Conservation (phyloP, 768 basidiomycete species). For the Paxillus ammoniavirescens region DNA sequence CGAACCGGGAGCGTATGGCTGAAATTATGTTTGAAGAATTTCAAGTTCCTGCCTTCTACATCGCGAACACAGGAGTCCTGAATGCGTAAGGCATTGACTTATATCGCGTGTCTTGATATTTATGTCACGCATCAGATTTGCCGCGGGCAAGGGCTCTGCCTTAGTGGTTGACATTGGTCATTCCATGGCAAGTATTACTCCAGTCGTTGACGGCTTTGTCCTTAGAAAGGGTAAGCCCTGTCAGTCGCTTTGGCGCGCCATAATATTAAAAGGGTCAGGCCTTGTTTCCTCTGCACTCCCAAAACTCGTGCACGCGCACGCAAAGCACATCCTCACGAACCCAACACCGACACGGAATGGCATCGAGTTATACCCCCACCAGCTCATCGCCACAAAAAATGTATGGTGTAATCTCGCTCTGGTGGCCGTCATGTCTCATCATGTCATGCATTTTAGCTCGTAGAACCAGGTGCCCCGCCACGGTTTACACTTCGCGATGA, state of each 20-base stretch:
- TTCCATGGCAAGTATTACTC: constrained; percentile 85
- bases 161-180: constrained; percentile 94
- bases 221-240: constrained; percentile 76
- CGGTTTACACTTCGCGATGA: constrained; percentile 75
- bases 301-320: constrained; percentile 76
- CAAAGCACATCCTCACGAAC: constrained; percentile 61
- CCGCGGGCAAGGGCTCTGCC: constrained; percentile 96
- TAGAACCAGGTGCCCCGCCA: constrained; percentile 65
- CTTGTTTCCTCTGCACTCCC: constrained; percentile 74
- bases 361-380: constrained; percentile 78
- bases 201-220: constrained; percentile 97
- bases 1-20: constrained; percentile 92
- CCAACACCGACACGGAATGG: constrained; percentile 49
- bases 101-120: constrained; percentile 4
- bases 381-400: constrained; percentile 81
- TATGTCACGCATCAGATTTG: constrained; percentile 59
- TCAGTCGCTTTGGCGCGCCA: neutral
- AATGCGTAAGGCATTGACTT: constrained; percentile 66
- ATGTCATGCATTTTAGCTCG: constrained; percentile 49
- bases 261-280: constrained; percentile 45
- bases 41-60: constrained; percentile 91
- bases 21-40: constrained; percentile 99
- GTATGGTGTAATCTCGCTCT: constrained; percentile 36
- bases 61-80: constrained; percentile 90
- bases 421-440: constrained; percentile 5